A percentile compares a stretch with the other conserved stretches of the same genome.
phyloP scores from a whole-genome alignment of 495 filamentous ascomycete genomes.

The Rostrohypoxylon terebratum region DNA sequence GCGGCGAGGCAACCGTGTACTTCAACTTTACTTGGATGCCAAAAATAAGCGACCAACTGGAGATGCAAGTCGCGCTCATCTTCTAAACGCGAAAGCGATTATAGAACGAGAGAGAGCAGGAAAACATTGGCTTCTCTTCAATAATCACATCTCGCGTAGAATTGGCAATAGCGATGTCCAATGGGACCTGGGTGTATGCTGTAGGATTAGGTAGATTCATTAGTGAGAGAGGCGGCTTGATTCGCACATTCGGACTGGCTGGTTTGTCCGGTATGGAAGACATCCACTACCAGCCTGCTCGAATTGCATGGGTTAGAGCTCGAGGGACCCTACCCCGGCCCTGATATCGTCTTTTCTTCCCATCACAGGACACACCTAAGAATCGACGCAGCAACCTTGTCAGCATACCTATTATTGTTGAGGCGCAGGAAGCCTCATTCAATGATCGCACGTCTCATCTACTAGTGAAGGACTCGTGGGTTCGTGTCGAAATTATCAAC shows the following conservation, averaged over 20 bases:
- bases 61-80: neutral
- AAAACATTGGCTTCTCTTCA: neutral
- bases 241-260: conserved; percentile 27
- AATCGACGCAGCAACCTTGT: neutral
- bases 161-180: conserved; percentile 6
- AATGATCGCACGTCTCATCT: neutral
- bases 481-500: no score
- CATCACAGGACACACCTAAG: neutral
- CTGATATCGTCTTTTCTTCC: neutral
- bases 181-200: neutral
- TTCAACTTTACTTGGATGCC: neutral
- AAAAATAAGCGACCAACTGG: neutral
- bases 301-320: neutral
- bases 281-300: neutral
- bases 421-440: neutral
- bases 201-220: neutral
- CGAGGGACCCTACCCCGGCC: no score
- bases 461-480: no score
- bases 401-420: neutral
- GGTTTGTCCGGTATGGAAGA: neutral
- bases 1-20: neutral
- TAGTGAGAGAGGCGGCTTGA: conserved; percentile 13
- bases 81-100: conserved; percentile 21
- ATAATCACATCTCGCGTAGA: neutral
- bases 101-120: neutral